A percentile compares a stretch with the other conserved stretches of the same genome.
phyloP scores from a whole-genome alignment of 139 green algal species.

The Chlorella sorokiniana region DNA sequence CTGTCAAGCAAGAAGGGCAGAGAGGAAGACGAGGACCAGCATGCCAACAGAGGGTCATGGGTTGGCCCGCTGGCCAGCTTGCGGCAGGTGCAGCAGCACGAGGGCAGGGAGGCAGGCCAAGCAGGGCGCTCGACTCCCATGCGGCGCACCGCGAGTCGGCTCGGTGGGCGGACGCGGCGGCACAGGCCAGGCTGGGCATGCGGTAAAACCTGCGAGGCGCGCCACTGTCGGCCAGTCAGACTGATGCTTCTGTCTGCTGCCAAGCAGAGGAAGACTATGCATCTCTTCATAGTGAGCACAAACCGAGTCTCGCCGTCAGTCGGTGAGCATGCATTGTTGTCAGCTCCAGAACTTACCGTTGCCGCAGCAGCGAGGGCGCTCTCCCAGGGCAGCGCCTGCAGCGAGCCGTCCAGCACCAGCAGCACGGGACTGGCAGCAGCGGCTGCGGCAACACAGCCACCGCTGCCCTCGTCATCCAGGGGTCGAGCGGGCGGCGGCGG shows the following conservation, averaged over 20 bases:
- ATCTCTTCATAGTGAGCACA: too few species aligned
- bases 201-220: slow-evolving; percentile 53
- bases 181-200: slow-evolving; percentile 52
- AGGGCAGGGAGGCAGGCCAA: background rate
- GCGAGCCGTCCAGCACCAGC: slow-evolving; percentile 57
- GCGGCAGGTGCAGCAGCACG: too few species aligned
- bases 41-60: background rate
- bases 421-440: slow-evolving; percentile 49
- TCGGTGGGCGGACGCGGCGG: slow-evolving; percentile 19
- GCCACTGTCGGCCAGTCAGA: too few species aligned
- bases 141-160: background rate
- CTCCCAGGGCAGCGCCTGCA: slow-evolving; percentile 84
- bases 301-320: background rate
- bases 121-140: background rate
- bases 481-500: background rate
- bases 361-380: slow-evolving; percentile 49
- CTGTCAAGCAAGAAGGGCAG: background rate
- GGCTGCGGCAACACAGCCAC: background rate
- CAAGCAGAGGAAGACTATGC: too few species aligned
- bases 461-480: background rate
- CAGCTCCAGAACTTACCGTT: slow-evolving; percentile 19
- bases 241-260: too few species aligned
- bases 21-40: background rate
- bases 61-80: too few species aligned
- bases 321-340: background rate